Evolutionary conservation across 176 grass and related monocot species (phyloP), one percentile per base, ranked within the genome.

Genomic region (Saccharum officinarum): DNA sequence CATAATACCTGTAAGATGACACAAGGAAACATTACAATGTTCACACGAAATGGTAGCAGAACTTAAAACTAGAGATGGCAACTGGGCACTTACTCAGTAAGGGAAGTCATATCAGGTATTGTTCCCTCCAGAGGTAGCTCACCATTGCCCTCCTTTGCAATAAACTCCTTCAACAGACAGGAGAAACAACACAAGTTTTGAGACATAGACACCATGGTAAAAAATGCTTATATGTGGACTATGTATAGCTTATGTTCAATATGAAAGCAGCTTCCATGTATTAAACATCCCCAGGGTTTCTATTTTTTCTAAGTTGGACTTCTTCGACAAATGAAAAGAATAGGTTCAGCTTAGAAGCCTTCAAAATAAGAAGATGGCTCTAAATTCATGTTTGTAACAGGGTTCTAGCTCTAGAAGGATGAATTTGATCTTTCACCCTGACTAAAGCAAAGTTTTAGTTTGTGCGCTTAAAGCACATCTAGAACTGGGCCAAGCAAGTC

Each of bases 61-160:
- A 79, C 34, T 44, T 67, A 30, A 73, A 86, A 42, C 40, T 71
- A 54, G 1, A 62, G 40, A 52, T 69, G 20, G 18, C 28, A 63
- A 37, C 66, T 57, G 25, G 28, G 69, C 72, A 90, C 89, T 88
- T 38, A 95, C 96, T 98, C 96, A 4, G 96, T 98, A 85, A 90
- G 92, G 62, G 93, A 98, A 44, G 96, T 98, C 96, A 98, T 98
- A 80, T 98, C 93, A 87, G 96, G 96, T 83, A 95, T 94, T 69
- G 91, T 94, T 83, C 96, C 96, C 85, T 98, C 96, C 11, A 98
- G 93, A 69, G 93, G 96, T 71, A 91, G 91, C 80, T 98, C 96
- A 78, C 96, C 93, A 81, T 82, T 88, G 55, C 91, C 93, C 85
- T 95, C 91, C 46, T 92, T 91, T 71, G 83, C 80, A 55, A 98